These are phyloP conservation scores for Clarireedia homoeocarpa DNA, from an alignment of 2,329 filamentous ascomycete genomes.

Conservation along the genomic window DNA sequence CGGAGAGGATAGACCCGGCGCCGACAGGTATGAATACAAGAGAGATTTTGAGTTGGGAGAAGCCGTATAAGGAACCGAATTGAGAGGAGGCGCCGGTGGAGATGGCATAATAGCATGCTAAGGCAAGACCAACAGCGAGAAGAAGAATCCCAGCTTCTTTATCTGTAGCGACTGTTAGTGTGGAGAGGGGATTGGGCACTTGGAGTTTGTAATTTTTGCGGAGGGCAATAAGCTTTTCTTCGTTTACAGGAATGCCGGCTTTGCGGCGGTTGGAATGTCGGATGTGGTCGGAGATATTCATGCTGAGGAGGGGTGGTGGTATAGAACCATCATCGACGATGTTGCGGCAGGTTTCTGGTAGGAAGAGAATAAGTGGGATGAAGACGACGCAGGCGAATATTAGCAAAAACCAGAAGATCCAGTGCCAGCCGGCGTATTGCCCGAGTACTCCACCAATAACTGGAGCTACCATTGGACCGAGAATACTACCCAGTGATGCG, in stretches of 20 bases:
- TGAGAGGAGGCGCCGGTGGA: conserved; percentile 7
- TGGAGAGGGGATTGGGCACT: conserved; percentile 34
- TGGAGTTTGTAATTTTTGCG: conserved; percentile 25
- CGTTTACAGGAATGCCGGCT: conserved; percentile 11
- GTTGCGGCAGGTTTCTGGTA: conserved; percentile 20
- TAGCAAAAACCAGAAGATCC: conserved; percentile 44
- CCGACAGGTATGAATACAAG: conserved; percentile 16
- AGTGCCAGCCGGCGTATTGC: conserved; percentile 22
- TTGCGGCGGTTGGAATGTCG: conserved; percentile 13
- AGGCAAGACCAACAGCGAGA: conserved; percentile 42
- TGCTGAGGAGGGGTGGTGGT: conserved; percentile 46
- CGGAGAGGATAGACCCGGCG: conserved; percentile 2
- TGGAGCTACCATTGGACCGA: conserved; percentile 31
- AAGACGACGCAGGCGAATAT: conserved; percentile 13
- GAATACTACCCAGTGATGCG: conserved; percentile 47
- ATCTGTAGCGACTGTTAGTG: conserved; percentile 35
- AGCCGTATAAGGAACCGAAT: background rate
- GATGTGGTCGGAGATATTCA: conserved; percentile 40
- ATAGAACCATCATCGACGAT: conserved; percentile 34
- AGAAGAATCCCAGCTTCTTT: conserved; percentile 39
- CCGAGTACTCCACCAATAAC: conserved; percentile 19
- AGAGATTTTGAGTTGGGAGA: conserved; percentile 33
- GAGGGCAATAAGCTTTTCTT: conserved; percentile 22
- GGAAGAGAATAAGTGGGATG: conserved; percentile 14
- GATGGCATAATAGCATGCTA: conserved; percentile 44